Evolutionary conservation across 2,329 filamentous ascomycete species (phyloP).

Genomic region (Cordyceps fumosorosea): DNA sequence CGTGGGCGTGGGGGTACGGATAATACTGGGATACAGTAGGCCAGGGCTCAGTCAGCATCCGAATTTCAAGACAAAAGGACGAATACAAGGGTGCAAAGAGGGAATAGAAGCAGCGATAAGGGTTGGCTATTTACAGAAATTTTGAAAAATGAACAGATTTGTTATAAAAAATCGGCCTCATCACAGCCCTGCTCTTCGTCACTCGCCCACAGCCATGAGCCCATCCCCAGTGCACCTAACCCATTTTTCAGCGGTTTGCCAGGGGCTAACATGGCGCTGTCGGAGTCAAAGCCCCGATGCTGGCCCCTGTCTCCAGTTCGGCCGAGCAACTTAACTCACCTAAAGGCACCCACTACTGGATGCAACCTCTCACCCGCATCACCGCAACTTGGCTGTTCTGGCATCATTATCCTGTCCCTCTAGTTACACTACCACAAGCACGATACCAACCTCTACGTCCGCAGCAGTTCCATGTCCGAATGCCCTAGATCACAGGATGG

Average conservation of each 20-base stretch:
- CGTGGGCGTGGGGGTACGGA: neutral
- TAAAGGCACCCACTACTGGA: neutral
- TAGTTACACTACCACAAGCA: neutral
- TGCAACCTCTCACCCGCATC: neutral
- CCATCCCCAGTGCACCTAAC: too few relatives aligned
- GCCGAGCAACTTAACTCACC: neutral
- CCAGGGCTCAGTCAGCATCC: too few relatives aligned
- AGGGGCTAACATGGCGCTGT: neutral
- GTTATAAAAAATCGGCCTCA: too few relatives aligned
- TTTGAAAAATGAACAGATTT: too few relatives aligned
- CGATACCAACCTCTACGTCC: neutral
- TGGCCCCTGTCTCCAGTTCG: neutral
- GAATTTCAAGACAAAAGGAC: too few relatives aligned
- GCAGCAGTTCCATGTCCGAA: constrained; percentile 1
- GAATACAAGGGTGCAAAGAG: too few relatives aligned
- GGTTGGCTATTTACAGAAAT: too few relatives aligned
- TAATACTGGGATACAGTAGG: too few relatives aligned
- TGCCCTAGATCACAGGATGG: constrained; percentile 19
- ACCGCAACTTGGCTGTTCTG: neutral
- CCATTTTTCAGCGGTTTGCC: too few relatives aligned
- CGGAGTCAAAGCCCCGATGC: neutral
- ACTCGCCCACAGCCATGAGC: too few relatives aligned
- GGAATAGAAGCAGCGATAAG: too few relatives aligned
- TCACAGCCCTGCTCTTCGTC: too few relatives aligned
- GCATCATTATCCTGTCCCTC: neutral